Percentiles rank a stretch among this genome's conserved stretches.
Conservation (phyloP, 2,329 filamentous ascomycete genomes). For the Achaetomium macrosporum region DNA sequence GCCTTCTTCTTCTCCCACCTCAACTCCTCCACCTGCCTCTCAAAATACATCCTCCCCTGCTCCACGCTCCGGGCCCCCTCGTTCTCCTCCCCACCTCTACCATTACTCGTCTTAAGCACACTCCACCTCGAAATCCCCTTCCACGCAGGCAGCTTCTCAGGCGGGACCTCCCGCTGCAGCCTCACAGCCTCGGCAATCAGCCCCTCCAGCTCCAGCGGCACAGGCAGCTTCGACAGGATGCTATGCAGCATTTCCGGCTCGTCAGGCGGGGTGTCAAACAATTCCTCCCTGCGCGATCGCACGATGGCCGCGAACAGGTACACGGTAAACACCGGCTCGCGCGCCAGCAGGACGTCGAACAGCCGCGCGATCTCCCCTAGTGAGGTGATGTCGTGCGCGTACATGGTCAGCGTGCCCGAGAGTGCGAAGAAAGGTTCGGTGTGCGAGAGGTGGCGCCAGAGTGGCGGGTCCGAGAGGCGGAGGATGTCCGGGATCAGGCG, state of each 20-base stretch:
- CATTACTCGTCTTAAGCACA: conserved; percentile 75
- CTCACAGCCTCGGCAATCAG: conserved; percentile 61
- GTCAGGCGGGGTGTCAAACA: conserved; percentile 76
- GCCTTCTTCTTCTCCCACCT: conserved; percentile 55
- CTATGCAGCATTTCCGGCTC: conserved; percentile 92
- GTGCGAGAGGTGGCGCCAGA: conserved; percentile 69
- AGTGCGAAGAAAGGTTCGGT: conserved; percentile 89
- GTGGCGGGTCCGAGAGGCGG: conserved; percentile 59
- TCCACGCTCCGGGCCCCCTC: conserved; percentile 59
- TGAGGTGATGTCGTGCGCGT: conserved; percentile 89
- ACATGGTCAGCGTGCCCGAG: conserved; percentile 89
- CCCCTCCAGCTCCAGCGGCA: conserved; percentile 70
- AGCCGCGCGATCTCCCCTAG: conserved; percentile 84
- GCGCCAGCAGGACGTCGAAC: conserved; percentile 86
- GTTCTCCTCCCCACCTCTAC: conserved; percentile 59
- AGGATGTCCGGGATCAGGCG: conserved; percentile 80
- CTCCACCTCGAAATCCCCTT: conserved; percentile 64
- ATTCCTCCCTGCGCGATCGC: conserved; percentile 69
- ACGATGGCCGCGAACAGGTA: conserved; percentile 92
- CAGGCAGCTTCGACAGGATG: conserved; percentile 78
- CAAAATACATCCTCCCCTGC: conserved; percentile 64
- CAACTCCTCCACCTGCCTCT: conserved; percentile 67
- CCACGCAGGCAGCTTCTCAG: conserved; percentile 68
- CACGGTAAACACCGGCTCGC: conserved; percentile 79
- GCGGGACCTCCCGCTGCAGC: conserved; percentile 64